phyloP scores from a whole-genome alignment of 1,139 yeast genomes.

The Ogataea hybrid region DNA sequence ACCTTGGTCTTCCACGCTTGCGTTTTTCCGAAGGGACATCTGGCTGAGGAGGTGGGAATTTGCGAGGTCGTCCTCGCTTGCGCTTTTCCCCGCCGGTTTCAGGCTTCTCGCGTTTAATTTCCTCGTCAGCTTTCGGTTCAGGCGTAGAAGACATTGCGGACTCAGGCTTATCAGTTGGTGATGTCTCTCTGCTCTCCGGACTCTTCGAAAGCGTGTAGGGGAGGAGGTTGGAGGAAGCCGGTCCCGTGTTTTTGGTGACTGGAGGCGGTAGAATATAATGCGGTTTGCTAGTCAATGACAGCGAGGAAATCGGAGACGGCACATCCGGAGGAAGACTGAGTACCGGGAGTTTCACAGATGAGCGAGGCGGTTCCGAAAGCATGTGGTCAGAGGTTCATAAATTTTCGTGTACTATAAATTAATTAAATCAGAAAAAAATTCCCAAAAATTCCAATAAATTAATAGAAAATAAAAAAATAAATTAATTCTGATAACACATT shows the following conservation, averaged over 20 bases:
- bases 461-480: slow-evolving; percentile 7
- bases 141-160: slow-evolving; percentile 1
- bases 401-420: slow-evolving; percentile 6
- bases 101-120: slow-evolving; percentile 7
- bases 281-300: slow-evolving; percentile 15
- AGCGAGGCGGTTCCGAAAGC: slow-evolving; percentile 7
- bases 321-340: slow-evolving; percentile 20
- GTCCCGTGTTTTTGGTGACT: slow-evolving; percentile 7
- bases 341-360: slow-evolving; percentile 15
- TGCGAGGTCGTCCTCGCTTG: slow-evolving; percentile 22
- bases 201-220: slow-evolving; percentile 7
- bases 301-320: slow-evolving; percentile 17
- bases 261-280: slow-evolving; percentile 18
- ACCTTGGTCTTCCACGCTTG: slow-evolving; percentile 28
- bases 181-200: neutral
- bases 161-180: neutral
- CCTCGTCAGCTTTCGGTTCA: neutral
- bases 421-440: slow-evolving; percentile 7
- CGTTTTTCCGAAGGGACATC: slow-evolving; percentile 17
- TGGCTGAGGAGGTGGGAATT: slow-evolving; percentile 8
- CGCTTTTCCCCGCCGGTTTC: slow-evolving; percentile 12
- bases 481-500: neutral
- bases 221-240: slow-evolving; percentile 8
- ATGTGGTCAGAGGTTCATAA: slow-evolving; percentile 3
- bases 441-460: slow-evolving; percentile 1